phyloP scores from a whole-genome alignment of 129 eudicot genomes.

The Centaurea solstitialis region DNA sequence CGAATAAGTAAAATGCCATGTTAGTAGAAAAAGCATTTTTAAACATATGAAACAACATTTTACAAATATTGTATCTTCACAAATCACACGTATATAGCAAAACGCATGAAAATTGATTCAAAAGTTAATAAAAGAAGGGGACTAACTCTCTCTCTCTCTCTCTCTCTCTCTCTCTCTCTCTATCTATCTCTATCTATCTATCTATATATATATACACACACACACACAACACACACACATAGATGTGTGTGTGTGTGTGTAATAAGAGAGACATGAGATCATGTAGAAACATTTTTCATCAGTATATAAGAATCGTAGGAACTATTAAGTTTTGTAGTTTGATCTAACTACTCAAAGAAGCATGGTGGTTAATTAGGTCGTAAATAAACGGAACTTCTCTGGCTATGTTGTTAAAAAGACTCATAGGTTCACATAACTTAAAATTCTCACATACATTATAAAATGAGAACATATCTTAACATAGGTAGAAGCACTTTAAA shows the following conservation, averaged over 20 bases:
- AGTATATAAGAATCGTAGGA: not conserved
- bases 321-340: not conserved
- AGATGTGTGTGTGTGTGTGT: no score
- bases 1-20: not conserved
- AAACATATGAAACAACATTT: not conserved
- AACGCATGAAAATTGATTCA: not conserved
- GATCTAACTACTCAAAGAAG: not conserved
- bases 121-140: not conserved
- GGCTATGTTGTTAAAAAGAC: not conserved
- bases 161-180: not conserved
- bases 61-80: not conserved
- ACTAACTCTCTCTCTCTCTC: not conserved
- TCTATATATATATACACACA: no score
- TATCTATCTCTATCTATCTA: no score
- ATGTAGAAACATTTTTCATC: not conserved
- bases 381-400: not conserved
- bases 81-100: not conserved
- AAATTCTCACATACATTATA: not conserved
- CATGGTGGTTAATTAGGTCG: not conserved
- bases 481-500: not conserved
- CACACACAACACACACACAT: no score
- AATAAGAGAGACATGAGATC: not conserved
- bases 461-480: not conserved
- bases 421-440: not conserved
- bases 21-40: not conserved